Base-by-base conservation (phyloP, 257 asterid species). In the Catharanthus roseus region DNA sequence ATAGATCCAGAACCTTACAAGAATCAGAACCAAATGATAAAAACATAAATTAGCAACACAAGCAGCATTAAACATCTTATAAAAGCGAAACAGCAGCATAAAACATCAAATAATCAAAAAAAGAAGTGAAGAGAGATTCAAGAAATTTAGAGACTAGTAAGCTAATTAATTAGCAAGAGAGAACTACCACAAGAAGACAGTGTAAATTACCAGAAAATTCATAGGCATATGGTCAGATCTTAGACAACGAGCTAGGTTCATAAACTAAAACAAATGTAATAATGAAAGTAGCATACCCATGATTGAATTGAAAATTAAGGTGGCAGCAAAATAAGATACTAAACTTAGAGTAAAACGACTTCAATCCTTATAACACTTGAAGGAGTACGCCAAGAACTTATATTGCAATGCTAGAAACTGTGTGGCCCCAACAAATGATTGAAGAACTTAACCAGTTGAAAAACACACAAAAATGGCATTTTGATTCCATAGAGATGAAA, bases 241-340 rank as follows among this genome's bases (percentile, higher is more conserved):
- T 57, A 66, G 62, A 47, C 68, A 78, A 54, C 42, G 53, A 75
- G 23, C 72, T 10, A 58, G 5, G 75, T 57, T 51, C 36, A 58
- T 64, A 42, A 81, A 72, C 38, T 34, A 65, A 63, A 51, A 0
- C 23, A 56, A 31, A 39, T 5, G 5, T 10, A 16, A 58, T n/a
- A 65, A 69, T 31, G 58, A 10, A 67, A 76, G 72, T 31, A 67
- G 4, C 67, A 72, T 79, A 81, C 88, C 87, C 82, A 85, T 80
- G 54, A 74, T 68, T 74, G 80, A 74, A 28, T 54, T 78, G 68
- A 67, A 49, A 50, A 76, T 73, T 49, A 72, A 67, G 60, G 69
- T 54, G 51, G 74, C 42, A 26, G 66, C 54, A 65, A 24, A 66
- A n/a, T n/a, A 69, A 75, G 80, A 65, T 71, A 33, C 29, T 12